Evolutionary conservation across 1,284 basidiomycete species (phyloP).

Genomic region (Sparassis latifolia): DNA sequence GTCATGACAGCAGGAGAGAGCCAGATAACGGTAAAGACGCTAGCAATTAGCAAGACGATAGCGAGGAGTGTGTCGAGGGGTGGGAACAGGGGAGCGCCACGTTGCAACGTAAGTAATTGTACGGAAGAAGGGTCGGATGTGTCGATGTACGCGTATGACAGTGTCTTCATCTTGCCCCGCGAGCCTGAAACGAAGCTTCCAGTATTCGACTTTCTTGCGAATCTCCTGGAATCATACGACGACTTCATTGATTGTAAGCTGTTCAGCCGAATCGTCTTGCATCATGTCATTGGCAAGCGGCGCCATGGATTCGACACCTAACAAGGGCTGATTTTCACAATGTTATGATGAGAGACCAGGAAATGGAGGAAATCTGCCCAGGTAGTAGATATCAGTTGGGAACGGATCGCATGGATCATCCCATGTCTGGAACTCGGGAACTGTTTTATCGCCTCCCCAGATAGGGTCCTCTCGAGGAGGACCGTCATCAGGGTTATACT

Average conservation of each 20-base stretch:
- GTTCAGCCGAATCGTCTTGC: conserved; percentile 8
- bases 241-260: conserved; percentile 10
- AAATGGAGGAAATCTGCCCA: conserved; percentile 17
- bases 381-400: conserved; percentile 22
- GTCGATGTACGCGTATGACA: background rate
- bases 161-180: background rate
- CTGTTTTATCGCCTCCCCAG: conserved; percentile 17
- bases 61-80: background rate
- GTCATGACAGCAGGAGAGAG: no score
- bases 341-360: background rate
- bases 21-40: no score
- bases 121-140: background rate
- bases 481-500: conserved; percentile 5
- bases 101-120: conserved; percentile 1
- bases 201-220: background rate
- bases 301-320: conserved; percentile 10
- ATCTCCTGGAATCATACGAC: conserved; percentile 7
- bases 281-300: conserved; percentile 11
- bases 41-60: no score
- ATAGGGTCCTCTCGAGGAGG: conserved; percentile 9
- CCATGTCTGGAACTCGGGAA: conserved; percentile 17
- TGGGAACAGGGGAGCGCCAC: conserved; percentile 2
- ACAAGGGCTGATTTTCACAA: background rate
- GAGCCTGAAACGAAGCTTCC: conserved; percentile 3
- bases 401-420: conserved; percentile 19